Evolutionary conservation across 176 grass and related monocot species (phyloP).

Genomic region (Musa troglodytarum): DNA sequence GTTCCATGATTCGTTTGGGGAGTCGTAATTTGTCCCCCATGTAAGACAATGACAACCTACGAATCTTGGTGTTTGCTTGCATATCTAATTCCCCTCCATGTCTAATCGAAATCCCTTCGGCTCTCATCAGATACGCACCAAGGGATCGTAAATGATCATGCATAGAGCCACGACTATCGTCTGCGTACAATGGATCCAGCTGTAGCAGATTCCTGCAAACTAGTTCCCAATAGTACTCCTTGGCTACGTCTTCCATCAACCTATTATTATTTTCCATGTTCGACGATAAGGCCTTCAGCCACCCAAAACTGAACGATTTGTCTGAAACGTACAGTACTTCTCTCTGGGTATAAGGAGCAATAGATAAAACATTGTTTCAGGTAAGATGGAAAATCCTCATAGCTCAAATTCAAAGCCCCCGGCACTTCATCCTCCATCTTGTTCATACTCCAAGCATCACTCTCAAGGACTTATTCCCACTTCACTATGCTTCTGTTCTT

Average conservation of each 20-base stretch:
- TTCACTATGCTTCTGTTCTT: conserved; percentile 11
- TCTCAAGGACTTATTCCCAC: conserved; percentile 17
- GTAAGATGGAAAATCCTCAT: too few species aligned
- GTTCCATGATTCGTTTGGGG: background rate
- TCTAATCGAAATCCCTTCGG: background rate
- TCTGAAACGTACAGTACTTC: background rate
- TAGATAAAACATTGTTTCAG: too few species aligned
- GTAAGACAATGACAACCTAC: background rate
- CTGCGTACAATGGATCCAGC: background rate
- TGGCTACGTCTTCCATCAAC: conserved; percentile 33
- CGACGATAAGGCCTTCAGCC: conserved; percentile 28
- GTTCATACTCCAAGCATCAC: conserved; percentile 24
- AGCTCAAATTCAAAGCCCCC: too few species aligned
- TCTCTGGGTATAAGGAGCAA: too few species aligned
- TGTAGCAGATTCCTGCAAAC: conserved; percentile 33
- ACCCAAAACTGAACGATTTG: conserved; percentile 21
- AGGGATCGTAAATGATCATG: conserved; percentile 9
- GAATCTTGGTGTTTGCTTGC: background rate
- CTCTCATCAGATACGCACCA: conserved; percentile 16
- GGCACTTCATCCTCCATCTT: conserved; percentile 12
- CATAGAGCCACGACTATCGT: fast-evolving
- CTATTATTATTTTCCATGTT: background rate
- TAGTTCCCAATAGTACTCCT: conserved; percentile 33
- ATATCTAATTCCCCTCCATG: too few species aligned
- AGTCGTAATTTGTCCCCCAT: background rate